Evolutionary conservation across 2,329 filamentous ascomycete genomes (phyloP).

Genomic region (Hymenoscyphus linearis): DNA sequence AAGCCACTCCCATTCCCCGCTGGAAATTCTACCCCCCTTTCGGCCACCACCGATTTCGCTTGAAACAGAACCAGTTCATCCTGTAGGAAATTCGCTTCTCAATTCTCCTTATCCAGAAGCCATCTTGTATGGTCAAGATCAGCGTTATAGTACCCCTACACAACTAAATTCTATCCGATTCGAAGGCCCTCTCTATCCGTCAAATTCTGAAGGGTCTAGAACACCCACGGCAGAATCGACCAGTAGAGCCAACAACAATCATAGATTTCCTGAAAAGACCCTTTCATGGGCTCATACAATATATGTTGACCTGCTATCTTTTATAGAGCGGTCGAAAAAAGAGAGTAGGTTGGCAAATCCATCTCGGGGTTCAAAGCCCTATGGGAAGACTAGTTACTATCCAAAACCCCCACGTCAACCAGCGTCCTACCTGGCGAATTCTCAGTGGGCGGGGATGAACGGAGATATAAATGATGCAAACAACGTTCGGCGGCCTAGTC

Average conservation of each 20-base stretch:
- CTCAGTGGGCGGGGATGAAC: conserved; percentile 17
- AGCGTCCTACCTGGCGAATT: conserved; percentile 19
- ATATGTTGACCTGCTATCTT: conserved; percentile 65
- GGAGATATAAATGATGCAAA: conserved; percentile 4
- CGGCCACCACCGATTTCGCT: conserved; percentile 8
- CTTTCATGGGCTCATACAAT: conserved; percentile 65
- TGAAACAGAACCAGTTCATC: conserved; percentile 11
- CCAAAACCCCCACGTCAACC: conserved; percentile 40
- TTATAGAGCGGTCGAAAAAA: conserved; percentile 56
- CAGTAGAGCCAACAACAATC: conserved; percentile 27
- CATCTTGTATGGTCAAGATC: conserved; percentile 3
- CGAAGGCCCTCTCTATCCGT: conserved; percentile 8
- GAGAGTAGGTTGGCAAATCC: conserved; percentile 36
- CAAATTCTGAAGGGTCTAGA: conserved; percentile 17
- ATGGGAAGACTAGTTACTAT: conserved; percentile 49
- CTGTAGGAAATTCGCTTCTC: conserved; percentile 5
- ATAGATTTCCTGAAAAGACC: conserved; percentile 62
- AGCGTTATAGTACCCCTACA: conserved; percentile 5
- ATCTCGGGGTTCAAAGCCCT: conserved; percentile 31
- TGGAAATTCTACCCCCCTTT: conserved; percentile 14
- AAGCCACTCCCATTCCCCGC: conserved; percentile 10
- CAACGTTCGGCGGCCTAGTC: conserved; percentile 1
- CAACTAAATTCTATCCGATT: conserved; percentile 6
- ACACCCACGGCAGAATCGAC: conserved; percentile 22
- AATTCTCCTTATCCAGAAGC: conserved; percentile 7